phyloP scores from a whole-genome alignment of 805 yeast species.

The Blastobotrys peoriensis region DNA sequence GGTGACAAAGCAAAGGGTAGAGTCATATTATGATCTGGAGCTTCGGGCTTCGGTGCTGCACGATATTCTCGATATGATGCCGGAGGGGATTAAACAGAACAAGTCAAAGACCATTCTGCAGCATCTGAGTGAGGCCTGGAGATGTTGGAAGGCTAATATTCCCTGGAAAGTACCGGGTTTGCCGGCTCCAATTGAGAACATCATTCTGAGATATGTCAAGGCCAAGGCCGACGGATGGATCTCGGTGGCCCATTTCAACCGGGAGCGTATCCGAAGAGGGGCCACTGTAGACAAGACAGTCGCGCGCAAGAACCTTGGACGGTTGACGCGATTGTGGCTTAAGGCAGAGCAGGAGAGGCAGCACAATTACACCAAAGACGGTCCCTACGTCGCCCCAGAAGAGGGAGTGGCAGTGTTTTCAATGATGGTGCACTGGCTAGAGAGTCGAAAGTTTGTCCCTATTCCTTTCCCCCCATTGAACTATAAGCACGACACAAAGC shows the following conservation, averaged over 20 bases:
- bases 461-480: conserved; percentile 91
- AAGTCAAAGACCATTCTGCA: conserved; percentile 84
- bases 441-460: conserved; percentile 72
- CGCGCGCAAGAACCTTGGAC: conserved; percentile 86
- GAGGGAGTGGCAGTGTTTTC: conserved; percentile 85
- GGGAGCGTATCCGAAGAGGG: conserved; percentile 86
- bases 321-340: conserved; percentile 87
- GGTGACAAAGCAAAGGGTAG: conserved; percentile 91
- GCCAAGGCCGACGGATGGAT: conserved; percentile 98
- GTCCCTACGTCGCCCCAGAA: conserved; percentile 78
- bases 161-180: conserved; percentile 98
- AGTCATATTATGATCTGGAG: conserved; percentile 90
- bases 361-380: conserved; percentile 67
- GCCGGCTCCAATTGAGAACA: conserved; percentile 82
- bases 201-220: conserved; percentile 82
- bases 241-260: conserved; percentile 83
- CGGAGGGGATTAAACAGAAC: conserved; percentile 83
- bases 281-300: conserved; percentile 91
- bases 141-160: conserved; percentile 98
- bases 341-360: conserved; percentile 90
- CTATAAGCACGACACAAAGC: conserved; percentile 89
- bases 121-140: conserved; percentile 97
- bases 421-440: conserved; percentile 89
- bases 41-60: conserved; percentile 90
- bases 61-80: conserved; percentile 95